Conservation (phyloP, 1,284 basidiomycete species). For the Afroboletus lepidellus region DNA sequence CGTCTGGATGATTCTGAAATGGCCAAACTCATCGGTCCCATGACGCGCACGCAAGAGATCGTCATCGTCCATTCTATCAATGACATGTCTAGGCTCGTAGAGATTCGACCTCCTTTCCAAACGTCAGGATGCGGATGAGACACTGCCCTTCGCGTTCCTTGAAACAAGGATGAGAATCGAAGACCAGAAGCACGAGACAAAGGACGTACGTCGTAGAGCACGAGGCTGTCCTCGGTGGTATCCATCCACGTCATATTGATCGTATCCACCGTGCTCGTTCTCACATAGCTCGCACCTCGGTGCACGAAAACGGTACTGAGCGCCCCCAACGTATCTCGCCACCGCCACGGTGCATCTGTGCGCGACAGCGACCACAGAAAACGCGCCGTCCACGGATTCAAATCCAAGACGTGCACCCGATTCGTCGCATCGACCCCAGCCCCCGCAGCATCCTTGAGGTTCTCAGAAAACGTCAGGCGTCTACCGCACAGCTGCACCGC, state of each 20-base stretch:
- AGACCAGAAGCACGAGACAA: neutral
- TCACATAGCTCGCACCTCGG: conserved; percentile 27
- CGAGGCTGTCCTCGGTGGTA: conserved; percentile 33
- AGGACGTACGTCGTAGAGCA: conserved; percentile 32
- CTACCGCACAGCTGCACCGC: conserved; percentile 32
- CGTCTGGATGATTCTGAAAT: conserved; percentile 61
- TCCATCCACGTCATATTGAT: conserved; percentile 36
- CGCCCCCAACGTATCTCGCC: conserved; percentile 27
- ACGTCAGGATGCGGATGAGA: conserved; percentile 33
- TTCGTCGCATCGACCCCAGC: conserved; percentile 15
- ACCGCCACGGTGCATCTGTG: conserved; percentile 31
- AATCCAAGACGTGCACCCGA: conserved; percentile 32
- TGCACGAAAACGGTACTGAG: conserved; percentile 32
- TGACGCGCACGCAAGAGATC: neutral
- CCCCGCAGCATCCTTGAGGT: conserved; percentile 14
- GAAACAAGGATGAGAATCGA: conserved; percentile 5
- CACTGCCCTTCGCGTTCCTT: conserved; percentile 37
- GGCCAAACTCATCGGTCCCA: conserved; percentile 34
- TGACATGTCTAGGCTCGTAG: neutral
- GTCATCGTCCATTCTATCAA: neutral
- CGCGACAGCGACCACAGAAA: conserved; percentile 31
- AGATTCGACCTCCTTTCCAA: conserved; percentile 30
- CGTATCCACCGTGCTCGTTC: conserved; percentile 33
- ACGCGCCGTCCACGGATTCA: conserved; percentile 30
- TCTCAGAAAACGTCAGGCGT: conserved; percentile 35